A percentile compares a stretch with the other conserved stretches of the same genome.
These are phyloP conservation scores for Syzygium syzygioides DNA, from an alignment of 441 rosid species.

Conservation along the genomic window DNA sequence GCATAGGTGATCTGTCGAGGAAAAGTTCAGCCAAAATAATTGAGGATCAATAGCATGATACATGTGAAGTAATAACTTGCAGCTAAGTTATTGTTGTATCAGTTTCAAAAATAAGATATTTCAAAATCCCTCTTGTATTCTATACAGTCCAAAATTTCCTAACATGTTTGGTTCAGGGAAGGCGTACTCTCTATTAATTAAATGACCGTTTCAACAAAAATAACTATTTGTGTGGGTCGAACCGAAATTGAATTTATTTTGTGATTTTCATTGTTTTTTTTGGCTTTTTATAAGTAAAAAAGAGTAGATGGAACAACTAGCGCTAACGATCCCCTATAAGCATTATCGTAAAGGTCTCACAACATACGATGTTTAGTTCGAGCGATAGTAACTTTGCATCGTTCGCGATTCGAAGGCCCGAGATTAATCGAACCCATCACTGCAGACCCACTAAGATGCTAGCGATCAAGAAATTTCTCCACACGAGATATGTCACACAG, in stretches of 20 bases:
- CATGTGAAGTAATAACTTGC: not conserved
- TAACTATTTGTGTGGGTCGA: not conserved
- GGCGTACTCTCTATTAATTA: not conserved
- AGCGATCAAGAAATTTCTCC: fast-evolving
- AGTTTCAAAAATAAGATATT: not conserved
- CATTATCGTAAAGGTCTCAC: fast-evolving
- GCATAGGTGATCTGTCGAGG: not conserved
- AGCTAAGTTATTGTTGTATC: not conserved
- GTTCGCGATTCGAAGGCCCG: fast-evolving
- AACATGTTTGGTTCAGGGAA: not conserved
- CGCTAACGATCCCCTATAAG: fast-evolving
- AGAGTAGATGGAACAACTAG: fast-evolving
- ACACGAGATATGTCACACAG: not conserved
- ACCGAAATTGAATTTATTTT: fast-evolving
- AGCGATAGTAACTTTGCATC: not conserved
- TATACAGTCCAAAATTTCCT: not conserved
- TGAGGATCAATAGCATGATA: not conserved
- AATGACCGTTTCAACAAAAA: not conserved
- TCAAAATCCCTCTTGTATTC: not conserved
- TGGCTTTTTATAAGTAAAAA: not conserved
- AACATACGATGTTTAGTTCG: fast-evolving
- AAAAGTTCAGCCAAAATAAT: not conserved
- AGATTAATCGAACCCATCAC: not conserved
- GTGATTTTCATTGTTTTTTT: fast-evolving
- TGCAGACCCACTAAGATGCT: not conserved